A percentile compares a stretch with the other conserved stretches of the same genome.
Evolutionary conservation across 352 stramenopile species (phyloP).

Genomic region (Globisporangium viniferum): DNA sequence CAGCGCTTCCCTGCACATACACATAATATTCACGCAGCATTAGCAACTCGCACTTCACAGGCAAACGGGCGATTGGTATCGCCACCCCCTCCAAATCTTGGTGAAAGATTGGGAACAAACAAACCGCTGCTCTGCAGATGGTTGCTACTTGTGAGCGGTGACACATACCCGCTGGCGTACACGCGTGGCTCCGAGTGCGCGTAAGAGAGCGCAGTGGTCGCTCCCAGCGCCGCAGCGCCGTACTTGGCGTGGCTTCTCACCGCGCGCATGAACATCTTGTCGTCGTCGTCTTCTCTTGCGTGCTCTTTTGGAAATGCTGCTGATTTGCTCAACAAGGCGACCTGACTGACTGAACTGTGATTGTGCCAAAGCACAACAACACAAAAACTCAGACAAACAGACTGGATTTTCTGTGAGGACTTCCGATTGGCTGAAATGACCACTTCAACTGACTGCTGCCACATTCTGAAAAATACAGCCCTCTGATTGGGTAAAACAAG

Average conservation of each 20-base stretch:
- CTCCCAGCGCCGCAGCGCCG: slow-evolving; percentile 32
- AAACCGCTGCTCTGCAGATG: not conserved
- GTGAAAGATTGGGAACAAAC: slow-evolving; percentile 4
- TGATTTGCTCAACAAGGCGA: not conserved
- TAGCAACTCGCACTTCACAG: not conserved
- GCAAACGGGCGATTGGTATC: not conserved
- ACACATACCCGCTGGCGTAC: slow-evolving; percentile 61
- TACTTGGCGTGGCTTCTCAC: slow-evolving; percentile 32
- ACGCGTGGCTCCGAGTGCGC: slow-evolving; percentile 52
- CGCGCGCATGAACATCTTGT: slow-evolving; percentile 40
- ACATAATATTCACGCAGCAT: not conserved
- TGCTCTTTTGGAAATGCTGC: slow-evolving; percentile 3
- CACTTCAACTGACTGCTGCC: slow-evolving; percentile 14
- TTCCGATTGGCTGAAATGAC: slow-evolving; percentile 12
- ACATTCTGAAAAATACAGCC: not conserved
- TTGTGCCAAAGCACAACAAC: not conserved
- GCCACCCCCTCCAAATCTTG: not conserved
- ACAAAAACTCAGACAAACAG: not conserved
- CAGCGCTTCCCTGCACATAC: slow-evolving; percentile 56
- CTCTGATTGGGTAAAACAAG: slow-evolving; percentile 8
- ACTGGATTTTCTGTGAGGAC: slow-evolving; percentile 6
- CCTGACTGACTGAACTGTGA: not conserved
- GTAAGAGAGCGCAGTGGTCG: slow-evolving; percentile 30
- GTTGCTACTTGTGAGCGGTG: not conserved
- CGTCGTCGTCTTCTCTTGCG: not conserved